Conservation (phyloP, 129 eudicot genomes). For the Gnaphalium uliginosum region DNA sequence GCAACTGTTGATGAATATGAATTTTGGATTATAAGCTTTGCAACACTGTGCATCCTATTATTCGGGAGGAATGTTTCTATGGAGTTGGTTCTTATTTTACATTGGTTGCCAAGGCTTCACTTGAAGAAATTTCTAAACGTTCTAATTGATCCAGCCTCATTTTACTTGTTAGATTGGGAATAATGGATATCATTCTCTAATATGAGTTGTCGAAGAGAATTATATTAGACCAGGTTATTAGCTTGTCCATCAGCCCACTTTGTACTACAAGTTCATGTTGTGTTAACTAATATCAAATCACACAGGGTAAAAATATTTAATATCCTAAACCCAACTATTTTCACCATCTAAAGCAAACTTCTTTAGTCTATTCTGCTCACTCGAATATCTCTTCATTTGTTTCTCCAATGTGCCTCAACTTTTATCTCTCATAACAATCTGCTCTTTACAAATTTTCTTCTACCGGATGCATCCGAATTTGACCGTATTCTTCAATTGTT, state of each 20-base stretch:
- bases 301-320: no score
- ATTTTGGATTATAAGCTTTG: constrained; percentile 1
- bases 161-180: neutral
- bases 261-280: neutral
- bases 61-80: neutral
- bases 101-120: constrained; percentile 6
- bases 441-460: neutral
- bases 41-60: neutral
- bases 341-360: neutral
- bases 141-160: neutral
- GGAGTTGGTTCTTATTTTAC: neutral
- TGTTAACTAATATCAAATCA: neutral
- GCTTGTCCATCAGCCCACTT: neutral
- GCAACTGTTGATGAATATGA: constrained; percentile 21
- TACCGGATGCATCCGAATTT: neutral
- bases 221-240: neutral
- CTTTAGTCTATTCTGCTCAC: neutral
- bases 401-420: neutral
- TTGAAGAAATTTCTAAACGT: neutral
- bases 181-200: neutral
- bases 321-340: neutral
- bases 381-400: neutral
- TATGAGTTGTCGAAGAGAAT: neutral
- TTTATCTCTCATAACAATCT: neutral
- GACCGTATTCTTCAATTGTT: neutral